A percentile compares a stretch with the other conserved stretches of the same genome.
These are phyloP conservation scores for Colletotrichum neosansevieriae DNA, from an alignment of 2,329 filamentous ascomycete genomes.

Conservation along the genomic window DNA sequence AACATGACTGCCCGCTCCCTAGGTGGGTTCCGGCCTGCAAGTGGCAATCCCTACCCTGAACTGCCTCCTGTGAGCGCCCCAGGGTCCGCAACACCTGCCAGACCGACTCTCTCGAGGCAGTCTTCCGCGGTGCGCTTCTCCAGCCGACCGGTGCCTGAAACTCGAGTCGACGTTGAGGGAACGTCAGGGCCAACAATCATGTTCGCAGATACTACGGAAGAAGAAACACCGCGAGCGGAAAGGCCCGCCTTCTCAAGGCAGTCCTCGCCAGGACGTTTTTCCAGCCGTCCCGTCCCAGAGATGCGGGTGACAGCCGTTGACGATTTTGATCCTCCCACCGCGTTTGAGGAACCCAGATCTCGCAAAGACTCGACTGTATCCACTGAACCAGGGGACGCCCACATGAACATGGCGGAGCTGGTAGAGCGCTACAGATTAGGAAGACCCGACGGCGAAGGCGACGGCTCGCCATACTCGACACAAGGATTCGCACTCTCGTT, in stretches of 20 bases:
- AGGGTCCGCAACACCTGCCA: conserved; percentile 45
- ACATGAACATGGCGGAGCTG: conserved; percentile 59
- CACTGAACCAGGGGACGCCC: conserved; percentile 50
- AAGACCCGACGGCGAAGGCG: conserved; percentile 41
- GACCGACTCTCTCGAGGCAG: conserved; percentile 64
- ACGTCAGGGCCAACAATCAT: conserved; percentile 78
- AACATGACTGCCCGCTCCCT: conserved; percentile 34
- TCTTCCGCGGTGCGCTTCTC: conserved; percentile 73
- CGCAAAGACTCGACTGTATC: conserved; percentile 53
- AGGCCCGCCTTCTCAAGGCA: conserved; percentile 55
- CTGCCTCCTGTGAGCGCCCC: conserved; percentile 22
- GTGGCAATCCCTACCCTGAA: conserved; percentile 31
- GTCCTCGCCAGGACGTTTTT: conserved; percentile 68
- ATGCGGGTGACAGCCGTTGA: conserved; percentile 67
- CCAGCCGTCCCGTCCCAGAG: conserved; percentile 72
- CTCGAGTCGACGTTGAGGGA: conserved; percentile 74
- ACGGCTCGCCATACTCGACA: conserved; percentile 64
- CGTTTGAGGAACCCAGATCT: conserved; percentile 66
- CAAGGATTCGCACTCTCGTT: conserved; percentile 80
- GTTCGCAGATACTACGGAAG: conserved; percentile 68
- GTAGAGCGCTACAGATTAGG: conserved; percentile 54
- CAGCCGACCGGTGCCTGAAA: conserved; percentile 78
- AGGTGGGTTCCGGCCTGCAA: conserved; percentile 24
- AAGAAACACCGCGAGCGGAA: conserved; percentile 49
- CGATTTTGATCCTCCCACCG: conserved; percentile 70